phyloP scores from a whole-genome alignment of 2,329 filamentous ascomycete genomes.

The Massarina eburnea region DNA sequence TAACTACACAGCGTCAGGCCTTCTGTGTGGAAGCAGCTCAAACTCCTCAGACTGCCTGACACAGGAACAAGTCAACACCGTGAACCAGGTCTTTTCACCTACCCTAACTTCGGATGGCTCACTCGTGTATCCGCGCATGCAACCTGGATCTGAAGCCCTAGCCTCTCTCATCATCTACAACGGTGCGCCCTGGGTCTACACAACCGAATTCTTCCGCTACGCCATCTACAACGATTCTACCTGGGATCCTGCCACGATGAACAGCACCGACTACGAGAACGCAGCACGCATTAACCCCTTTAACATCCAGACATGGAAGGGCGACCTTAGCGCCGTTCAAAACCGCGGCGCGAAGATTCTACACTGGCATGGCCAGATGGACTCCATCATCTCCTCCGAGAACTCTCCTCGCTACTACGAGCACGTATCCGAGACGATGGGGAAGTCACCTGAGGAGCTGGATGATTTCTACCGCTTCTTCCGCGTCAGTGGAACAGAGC shows the following conservation, averaged over 20 bases:
- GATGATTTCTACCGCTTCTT: conserved; percentile 56
- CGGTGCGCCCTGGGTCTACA: conserved; percentile 47
- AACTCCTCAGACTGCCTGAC: conserved; percentile 49
- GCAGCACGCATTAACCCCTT: conserved; percentile 40
- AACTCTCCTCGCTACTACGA: conserved; percentile 54
- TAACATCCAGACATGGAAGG: conserved; percentile 46
- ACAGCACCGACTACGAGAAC: conserved; percentile 45
- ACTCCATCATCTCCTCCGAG: conserved; percentile 48
- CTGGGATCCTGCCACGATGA: conserved; percentile 46
- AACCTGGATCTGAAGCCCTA: conserved; percentile 50
- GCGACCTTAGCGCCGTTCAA: conserved; percentile 41
- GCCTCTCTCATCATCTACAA: conserved; percentile 43
- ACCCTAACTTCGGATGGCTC: conserved; percentile 47
- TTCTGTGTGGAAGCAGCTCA: conserved; percentile 39
- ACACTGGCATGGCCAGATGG: conserved; percentile 49
- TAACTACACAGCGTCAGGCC: conserved; percentile 44
- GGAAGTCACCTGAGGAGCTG: conserved; percentile 30
- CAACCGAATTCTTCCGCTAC: conserved; percentile 53
- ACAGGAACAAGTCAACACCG: conserved; percentile 46
- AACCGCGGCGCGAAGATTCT: conserved; percentile 50
- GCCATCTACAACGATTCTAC: conserved; percentile 50
- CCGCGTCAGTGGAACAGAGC: conserved; percentile 54
- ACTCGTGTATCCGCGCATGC: conserved; percentile 54
- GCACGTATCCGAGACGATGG: conserved; percentile 50
- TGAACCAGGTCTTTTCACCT: conserved; percentile 47